These are phyloP conservation scores for Dionaea muscipula DNA, from an alignment of 179 eudicot genomes.

Conservation along the genomic window DNA sequence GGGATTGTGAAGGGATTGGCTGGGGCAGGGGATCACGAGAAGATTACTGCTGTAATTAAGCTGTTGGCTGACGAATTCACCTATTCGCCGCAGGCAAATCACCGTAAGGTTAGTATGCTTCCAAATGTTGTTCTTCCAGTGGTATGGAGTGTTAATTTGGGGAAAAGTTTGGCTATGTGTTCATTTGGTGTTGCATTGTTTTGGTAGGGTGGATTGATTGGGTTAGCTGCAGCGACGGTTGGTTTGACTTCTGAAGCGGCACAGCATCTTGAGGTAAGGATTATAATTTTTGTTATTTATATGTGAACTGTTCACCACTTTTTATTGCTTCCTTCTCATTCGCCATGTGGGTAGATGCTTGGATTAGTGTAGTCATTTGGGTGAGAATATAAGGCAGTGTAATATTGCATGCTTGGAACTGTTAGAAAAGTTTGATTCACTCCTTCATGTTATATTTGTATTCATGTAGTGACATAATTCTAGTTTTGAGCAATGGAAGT, in stretches of 20 bases:
- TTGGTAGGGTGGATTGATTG: slow-evolving; percentile 88
- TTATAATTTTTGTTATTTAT: not conserved
- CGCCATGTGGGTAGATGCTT: not conserved
- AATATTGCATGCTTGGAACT: not conserved
- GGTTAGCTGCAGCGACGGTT: slow-evolving; percentile 93
- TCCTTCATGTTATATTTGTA: too few species aligned
- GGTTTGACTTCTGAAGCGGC: slow-evolving; percentile 84
- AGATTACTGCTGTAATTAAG: slow-evolving; percentile 73
- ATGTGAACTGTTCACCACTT: not conserved
- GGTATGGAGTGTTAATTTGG: not conserved
- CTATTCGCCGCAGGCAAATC: slow-evolving; percentile 74
- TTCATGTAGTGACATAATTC: too few species aligned
- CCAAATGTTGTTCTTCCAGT: too few species aligned
- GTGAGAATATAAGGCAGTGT: not conserved
- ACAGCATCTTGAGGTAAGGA: slow-evolving; percentile 90
- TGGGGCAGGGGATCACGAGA: slow-evolving; percentile 63
- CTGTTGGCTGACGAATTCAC: slow-evolving; percentile 67
- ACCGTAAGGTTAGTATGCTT: slow-evolving; percentile 70
- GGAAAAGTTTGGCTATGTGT: slow-evolving; percentile 2
- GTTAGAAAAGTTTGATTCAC: not conserved
- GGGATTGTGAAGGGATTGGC: slow-evolving; percentile 81
- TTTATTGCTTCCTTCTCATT: not conserved
- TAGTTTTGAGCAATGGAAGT: too few species aligned
- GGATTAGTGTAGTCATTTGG: not conserved
- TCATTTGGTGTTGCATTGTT: slow-evolving; percentile 4